Percentiles rank a stretch among this genome's conserved stretches.
Conservation (phyloP, 305 asterid genomes). For the Fraxinus greggii region DNA sequence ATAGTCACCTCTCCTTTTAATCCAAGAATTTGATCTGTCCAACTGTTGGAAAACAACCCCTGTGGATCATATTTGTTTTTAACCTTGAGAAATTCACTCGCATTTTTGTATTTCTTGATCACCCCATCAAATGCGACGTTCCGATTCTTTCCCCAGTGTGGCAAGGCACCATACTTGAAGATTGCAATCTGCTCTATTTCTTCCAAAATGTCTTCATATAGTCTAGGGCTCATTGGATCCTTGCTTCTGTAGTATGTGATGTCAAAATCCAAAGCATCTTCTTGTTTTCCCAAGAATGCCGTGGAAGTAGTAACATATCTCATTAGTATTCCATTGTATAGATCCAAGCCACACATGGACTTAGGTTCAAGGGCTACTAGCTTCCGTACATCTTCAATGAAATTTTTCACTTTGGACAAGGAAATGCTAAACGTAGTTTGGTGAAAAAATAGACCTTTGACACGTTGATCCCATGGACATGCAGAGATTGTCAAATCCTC, state of each 20-base stretch:
- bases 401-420: constrained; percentile 32
- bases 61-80: constrained; percentile 35
- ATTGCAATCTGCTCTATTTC: constrained; percentile 56
- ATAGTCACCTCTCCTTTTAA: constrained; percentile 32
- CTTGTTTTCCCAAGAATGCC: constrained; percentile 53
- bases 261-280: constrained; percentile 47
- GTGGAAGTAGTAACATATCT: constrained; percentile 49
- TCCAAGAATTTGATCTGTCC: constrained; percentile 57
- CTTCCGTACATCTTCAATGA: constrained; percentile 41
- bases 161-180: constrained; percentile 48
- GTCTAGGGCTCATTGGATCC: constrained; percentile 44
- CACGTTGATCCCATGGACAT: constrained; percentile 57
- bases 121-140: constrained; percentile 50
- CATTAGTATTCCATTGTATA: constrained; percentile 50
- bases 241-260: constrained; percentile 50
- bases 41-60: constrained; percentile 48
- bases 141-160: constrained; percentile 63
- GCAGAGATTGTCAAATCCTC: constrained; percentile 30
- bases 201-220: constrained; percentile 38
- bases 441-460: constrained; percentile 44
- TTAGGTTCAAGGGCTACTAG: constrained; percentile 37
- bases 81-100: constrained; percentile 23
- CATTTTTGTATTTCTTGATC: constrained; percentile 32
- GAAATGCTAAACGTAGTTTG: constrained; percentile 50
- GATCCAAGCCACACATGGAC: constrained; percentile 43